These are phyloP conservation scores for Globisporangium barbulae DNA, from an alignment of 352 stramenopile species.

Conservation along the genomic window DNA sequence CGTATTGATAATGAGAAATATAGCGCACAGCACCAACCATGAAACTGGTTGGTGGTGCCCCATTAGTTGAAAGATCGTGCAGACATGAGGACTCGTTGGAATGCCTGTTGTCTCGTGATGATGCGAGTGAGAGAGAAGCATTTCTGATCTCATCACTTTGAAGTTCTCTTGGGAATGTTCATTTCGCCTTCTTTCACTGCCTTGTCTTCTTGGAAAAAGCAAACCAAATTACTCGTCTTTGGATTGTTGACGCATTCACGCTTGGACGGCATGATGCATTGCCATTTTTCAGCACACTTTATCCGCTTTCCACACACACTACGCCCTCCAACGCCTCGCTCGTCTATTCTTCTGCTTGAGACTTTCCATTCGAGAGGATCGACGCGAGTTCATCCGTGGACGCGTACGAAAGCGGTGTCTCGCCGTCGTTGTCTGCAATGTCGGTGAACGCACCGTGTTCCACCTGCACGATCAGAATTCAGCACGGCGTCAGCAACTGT, in stretches of 20 bases:
- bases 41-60: background rate
- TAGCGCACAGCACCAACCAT: background rate
- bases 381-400: constrained; percentile 34
- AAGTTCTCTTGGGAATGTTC: too few species aligned
- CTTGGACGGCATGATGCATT: background rate
- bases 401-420: constrained; percentile 50
- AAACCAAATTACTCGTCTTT: too few species aligned
- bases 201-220: too few species aligned
- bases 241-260: background rate
- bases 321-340: background rate
- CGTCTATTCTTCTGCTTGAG: constrained; percentile 18
- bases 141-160: too few species aligned
- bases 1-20: background rate
- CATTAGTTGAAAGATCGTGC: constrained; percentile 1
- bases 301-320: background rate
- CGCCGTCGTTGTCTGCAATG: constrained; percentile 64
- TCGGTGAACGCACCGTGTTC: constrained; percentile 53
- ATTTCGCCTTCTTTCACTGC: too few species aligned
- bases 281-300: too few species aligned
- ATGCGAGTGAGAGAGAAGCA: too few species aligned
- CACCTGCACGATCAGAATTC: constrained; percentile 30
- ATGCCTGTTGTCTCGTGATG: too few species aligned
- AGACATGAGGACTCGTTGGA: too few species aligned
- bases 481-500: background rate
- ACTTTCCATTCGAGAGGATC: constrained; percentile 35